phyloP scores from a whole-genome alignment of 1,284 basidiomycete genomes.

The Ganoderma leucocontextum region DNA sequence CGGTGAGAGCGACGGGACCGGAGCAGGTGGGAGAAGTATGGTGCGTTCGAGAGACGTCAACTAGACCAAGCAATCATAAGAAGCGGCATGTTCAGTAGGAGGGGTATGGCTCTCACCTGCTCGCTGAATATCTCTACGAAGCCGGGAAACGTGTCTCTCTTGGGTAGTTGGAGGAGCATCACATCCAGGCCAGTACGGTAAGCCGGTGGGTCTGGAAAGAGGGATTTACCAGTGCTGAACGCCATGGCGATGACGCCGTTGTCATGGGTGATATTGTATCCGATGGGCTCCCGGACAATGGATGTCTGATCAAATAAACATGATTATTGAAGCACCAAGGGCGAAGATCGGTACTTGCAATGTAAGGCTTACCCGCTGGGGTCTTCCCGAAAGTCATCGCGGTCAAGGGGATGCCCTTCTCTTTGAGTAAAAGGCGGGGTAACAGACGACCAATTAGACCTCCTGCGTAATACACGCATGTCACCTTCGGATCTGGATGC shows the following conservation, averaged over 20 bases:
- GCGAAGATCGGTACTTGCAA: constrained; percentile 51
- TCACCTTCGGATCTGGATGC: not conserved
- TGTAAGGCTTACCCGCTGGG: constrained; percentile 74
- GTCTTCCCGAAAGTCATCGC: constrained; percentile 64
- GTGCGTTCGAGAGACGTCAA: constrained; percentile 62
- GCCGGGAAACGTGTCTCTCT: constrained; percentile 58
- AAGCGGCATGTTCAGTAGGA: not conserved
- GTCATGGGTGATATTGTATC: constrained; percentile 85
- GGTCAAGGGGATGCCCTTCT: constrained; percentile 56
- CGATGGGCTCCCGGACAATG: constrained; percentile 60
- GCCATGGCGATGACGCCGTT: constrained; percentile 74
- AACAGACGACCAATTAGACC: constrained; percentile 78
- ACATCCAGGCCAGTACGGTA: constrained; percentile 77
- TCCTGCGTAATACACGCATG: constrained; percentile 50
- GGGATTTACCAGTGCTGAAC: constrained; percentile 56
- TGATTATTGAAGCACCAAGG: not conserved
- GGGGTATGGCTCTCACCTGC: constrained; percentile 54
- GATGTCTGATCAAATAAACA: constrained; percentile 47
- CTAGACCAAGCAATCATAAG: constrained; percentile 44
- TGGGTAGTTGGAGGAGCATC: constrained; percentile 75
- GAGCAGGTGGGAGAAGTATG: constrained; percentile 46
- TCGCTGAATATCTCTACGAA: constrained; percentile 73
- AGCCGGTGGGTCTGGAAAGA: constrained; percentile 58
- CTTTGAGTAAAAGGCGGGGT: constrained; percentile 64
- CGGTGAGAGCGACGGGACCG: constrained; percentile 41